Base-by-base conservation (phyloP, 495 filamentous ascomycete species). In the Sordaria brevicollis region DNA sequence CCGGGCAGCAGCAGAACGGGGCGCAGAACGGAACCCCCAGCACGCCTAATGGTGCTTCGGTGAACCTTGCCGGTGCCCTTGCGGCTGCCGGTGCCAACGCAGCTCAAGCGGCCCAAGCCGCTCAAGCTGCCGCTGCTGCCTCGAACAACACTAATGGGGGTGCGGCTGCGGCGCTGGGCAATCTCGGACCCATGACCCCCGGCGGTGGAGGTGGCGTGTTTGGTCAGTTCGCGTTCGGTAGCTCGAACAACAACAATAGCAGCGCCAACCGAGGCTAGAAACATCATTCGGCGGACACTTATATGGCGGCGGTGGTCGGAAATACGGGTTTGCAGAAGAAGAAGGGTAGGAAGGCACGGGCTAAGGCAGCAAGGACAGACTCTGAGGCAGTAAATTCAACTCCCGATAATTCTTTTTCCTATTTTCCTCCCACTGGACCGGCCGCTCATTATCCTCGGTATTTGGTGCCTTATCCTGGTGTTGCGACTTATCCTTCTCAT, bases 161-260 rank as follows among this genome's bases (percentile, higher is more conserved):
- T 31, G 68, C 17, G 8, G 69, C 49, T 21, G 49, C 49, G 49
- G 49, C 49, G 25, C 4, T 49, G 6, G 71, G 81, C 35, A 85
- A 83, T 8, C 84, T 89, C 75, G 88, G 87, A 15, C 82, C 89
- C 7, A 84, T 90, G 81, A 92, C 91, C 5, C 91, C 91, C 0
- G 90, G 90, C 35, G 88, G 86, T 11, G 87, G 86, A 4, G 88
- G 87, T 34, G 89, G 90, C 34, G 87, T 90, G 11, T 88, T 88
- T 78, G 86, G 86, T 17, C 75, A 79, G 67, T 88, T 87, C 74
- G 80, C 83, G 71, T 86, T 85, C 77, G 77, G 80, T 35, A 71
- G 77, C 21, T 77, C 76, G 69, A 68, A 67, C 41, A 68, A 70
- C 36, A 70, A 71, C 17, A 33, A 62, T 9, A 31, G 1, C 25